These are phyloP conservation scores for Penicillium flavigenum DNA, from an alignment of 495 filamentous ascomycete genomes.

Conservation along the genomic window DNA sequence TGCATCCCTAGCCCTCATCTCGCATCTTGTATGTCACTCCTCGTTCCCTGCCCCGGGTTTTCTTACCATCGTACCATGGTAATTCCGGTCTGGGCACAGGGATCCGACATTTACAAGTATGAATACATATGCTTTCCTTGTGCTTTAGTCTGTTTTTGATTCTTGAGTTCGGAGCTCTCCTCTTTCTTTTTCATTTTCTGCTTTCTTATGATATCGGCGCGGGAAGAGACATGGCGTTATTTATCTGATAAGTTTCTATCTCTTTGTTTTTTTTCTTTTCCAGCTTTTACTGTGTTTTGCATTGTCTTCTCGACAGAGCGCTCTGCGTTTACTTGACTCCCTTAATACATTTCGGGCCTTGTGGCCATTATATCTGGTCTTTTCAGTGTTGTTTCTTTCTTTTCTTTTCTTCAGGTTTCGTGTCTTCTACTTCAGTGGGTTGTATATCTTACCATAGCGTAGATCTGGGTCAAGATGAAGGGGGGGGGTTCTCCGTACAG, in stretches of 20 bases:
- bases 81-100: not conserved
- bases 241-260: slow-evolving; percentile 8
- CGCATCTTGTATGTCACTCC: slow-evolving; percentile 1
- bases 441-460: not conserved
- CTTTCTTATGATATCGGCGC: slow-evolving; percentile 31
- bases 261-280: not conserved
- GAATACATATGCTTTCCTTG: slow-evolving; percentile 18
- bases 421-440: not conserved
- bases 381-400: not conserved
- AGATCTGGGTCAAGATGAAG: not conserved
- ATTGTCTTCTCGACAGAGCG: slow-evolving; percentile 11
- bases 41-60: slow-evolving; percentile 1
- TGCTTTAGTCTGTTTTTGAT: slow-evolving; percentile 6
- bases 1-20: slow-evolving; percentile 4
- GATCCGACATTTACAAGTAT: slow-evolving; percentile 16
- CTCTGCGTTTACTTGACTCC: slow-evolving; percentile 6
- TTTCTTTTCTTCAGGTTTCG: not conserved
- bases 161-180: slow-evolving; percentile 5
- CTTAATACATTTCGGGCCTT: slow-evolving; percentile 24
- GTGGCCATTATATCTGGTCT: slow-evolving; percentile 10
- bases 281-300: slow-evolving; percentile 1
- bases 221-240: slow-evolving; percentile 25
- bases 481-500: not conserved
- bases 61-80: slow-evolving; percentile 7
- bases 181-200: not conserved